Base-by-base conservation (phyloP, 305 asterid species). In the Fraxinus dipetala region DNA sequence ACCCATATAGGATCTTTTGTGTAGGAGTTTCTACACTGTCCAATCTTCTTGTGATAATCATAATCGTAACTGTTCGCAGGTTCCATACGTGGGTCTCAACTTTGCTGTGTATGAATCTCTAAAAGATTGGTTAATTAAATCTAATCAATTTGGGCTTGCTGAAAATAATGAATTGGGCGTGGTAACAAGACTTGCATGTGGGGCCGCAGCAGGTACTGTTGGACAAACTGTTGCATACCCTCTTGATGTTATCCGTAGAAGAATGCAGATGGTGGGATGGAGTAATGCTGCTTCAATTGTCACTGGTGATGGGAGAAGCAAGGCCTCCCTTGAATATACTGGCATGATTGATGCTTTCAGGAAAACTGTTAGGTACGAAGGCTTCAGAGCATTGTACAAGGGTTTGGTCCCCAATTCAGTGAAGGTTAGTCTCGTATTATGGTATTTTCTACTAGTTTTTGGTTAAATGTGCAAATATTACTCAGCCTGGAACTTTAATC, bases 241-340 rank as follows among this genome's bases (percentile, higher is more conserved):
- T n/a, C 97, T 94, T 63, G 97, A 94, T 80, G 97, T 94, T 79
- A 91, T 94, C 63, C 97, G 98, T 61, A 86, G 98, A 87, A 89
- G 98, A 90, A 94, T 94, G 98, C 98, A 94, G 88, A 94, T 94
- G 98, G 98, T 89, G 76, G 98, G 98, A 45, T 93, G 98, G 98
- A 94, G 85, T 81, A 88, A 94, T 84, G 97, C 97, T 79, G 77
- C 97, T 83, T 91, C 97, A 18, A 81, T 94, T 48, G 89, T 94
- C 75, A 83, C 92, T 26, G 97, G 97, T 83, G 96, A 92, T 74
- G 98, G 98, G 67, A 89, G 87, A 85, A 76, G 89, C 89, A 92
- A 88, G 84, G 90, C 89, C 74, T 72, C 92, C 34, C 90, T 93
- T 65, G 93, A 92, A 83, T 94, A 94, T 81, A 89, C 91, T 30